Percentiles rank a stretch among this genome's conserved stretches.
phyloP scores from a whole-genome alignment of 805 yeast genomes.

The Zygosaccharomyces lentus region DNA sequence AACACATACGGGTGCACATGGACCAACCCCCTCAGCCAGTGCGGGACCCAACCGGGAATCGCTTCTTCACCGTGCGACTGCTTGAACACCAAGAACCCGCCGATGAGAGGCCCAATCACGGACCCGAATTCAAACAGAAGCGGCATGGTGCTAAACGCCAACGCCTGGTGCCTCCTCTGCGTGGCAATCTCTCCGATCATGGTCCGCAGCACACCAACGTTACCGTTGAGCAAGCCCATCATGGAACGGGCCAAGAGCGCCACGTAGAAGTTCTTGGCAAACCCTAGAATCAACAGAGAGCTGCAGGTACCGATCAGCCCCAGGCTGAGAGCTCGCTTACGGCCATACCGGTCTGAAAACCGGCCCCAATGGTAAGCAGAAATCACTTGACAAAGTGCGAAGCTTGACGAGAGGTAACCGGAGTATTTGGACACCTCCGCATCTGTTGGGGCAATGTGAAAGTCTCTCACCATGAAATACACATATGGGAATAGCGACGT shows the following conservation, averaged over 20 bases:
- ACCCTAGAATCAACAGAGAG: conserved; percentile 49
- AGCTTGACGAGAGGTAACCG: conserved; percentile 58
- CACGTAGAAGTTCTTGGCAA: conserved; percentile 46
- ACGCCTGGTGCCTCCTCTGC: conserved; percentile 54
- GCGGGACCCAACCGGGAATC: conserved; percentile 18
- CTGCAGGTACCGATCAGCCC: conserved; percentile 53
- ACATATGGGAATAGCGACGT: conserved; percentile 62
- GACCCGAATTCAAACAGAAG: conserved; percentile 58
- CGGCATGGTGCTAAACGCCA: conserved; percentile 60
- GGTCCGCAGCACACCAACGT: conserved; percentile 61
- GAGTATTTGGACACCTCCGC: conserved; percentile 56
- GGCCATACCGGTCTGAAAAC: conserved; percentile 50
- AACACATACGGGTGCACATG: conserved; percentile 46
- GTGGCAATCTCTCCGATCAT: conserved; percentile 56
- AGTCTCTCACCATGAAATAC: conserved; percentile 59
- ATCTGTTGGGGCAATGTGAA: conserved; percentile 46
- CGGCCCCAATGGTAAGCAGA: conserved; percentile 60
- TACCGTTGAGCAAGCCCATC: conserved; percentile 59
- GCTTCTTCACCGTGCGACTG: conserved; percentile 30
- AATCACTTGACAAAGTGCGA: conserved; percentile 56
- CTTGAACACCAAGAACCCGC: conserved; percentile 50
- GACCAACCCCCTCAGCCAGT: conserved; percentile 30
- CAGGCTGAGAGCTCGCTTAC: conserved; percentile 49
- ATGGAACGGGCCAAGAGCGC: conserved; percentile 51
- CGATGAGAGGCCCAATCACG: conserved; percentile 58